phyloP scores from a whole-genome alignment of 495 filamentous ascomycete species.

The Tuber brumale region DNA sequence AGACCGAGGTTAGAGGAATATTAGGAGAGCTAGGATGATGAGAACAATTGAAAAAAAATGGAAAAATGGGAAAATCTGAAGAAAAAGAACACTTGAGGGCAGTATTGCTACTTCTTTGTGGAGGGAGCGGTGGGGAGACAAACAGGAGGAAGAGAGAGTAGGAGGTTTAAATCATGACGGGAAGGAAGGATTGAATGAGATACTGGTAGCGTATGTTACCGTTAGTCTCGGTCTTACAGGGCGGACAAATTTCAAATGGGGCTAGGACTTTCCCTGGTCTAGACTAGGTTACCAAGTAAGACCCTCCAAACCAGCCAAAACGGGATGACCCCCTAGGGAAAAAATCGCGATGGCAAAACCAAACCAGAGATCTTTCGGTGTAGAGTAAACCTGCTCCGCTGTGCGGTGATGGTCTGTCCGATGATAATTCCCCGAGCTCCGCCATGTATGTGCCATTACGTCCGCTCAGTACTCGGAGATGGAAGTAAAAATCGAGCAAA shows the following conservation, averaged over 20 bases:
- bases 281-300: not conserved
- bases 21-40: constrained; percentile 15
- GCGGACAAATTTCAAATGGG: not conserved
- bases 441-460: not conserved
- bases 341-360: not conserved
- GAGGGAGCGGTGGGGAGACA: constrained; percentile 32
- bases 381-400: not conserved
- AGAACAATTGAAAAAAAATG: constrained; percentile 5
- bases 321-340: not conserved
- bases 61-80: not conserved
- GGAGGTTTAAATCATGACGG: constrained; percentile 16
- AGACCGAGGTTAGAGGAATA: constrained; percentile 28
- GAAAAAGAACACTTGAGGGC: not conserved
- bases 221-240: not conserved
- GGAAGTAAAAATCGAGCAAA: no score
- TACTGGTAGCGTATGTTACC: not conserved
- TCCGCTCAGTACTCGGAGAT: not conserved
- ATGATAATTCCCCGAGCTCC: not conserved
- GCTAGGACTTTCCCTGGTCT: not conserved
- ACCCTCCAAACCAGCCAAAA: not conserved
- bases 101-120: constrained; percentile 37
- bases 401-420: not conserved
- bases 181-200: not conserved
- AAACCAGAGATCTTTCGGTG: not conserved
- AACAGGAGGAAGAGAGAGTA: constrained; percentile 40